These are phyloP conservation scores for Paxillus ammoniavirescens DNA, from an alignment of 768 basidiomycete genomes.

Conservation along the genomic window DNA sequence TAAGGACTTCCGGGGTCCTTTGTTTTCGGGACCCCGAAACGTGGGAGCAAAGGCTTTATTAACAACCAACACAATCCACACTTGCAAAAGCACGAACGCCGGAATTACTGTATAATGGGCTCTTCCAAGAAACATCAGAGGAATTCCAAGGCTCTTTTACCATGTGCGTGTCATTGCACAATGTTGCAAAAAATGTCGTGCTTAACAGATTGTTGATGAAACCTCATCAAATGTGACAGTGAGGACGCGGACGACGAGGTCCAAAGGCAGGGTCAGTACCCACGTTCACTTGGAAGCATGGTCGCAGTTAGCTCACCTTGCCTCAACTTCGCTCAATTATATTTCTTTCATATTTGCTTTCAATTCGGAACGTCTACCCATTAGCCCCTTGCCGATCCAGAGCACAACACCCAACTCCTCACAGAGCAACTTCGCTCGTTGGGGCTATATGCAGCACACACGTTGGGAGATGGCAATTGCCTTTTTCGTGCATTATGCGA, in stretches of 20 bases:
- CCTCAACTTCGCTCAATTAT: slow-evolving; percentile 13
- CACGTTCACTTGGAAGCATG: slow-evolving; percentile 22
- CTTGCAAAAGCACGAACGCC: slow-evolving; percentile 18
- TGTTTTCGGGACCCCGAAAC: slow-evolving; percentile 31
- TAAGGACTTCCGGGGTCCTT: slow-evolving; percentile 24
- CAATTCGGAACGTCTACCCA: neutral
- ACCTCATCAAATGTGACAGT: slow-evolving; percentile 33
- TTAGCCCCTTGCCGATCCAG: slow-evolving; percentile 55
- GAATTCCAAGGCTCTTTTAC: slow-evolving; percentile 34
- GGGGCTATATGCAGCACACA: slow-evolving; percentile 85
- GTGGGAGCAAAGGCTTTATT: slow-evolving; percentile 31
- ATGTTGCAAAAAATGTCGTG: slow-evolving; percentile 27
- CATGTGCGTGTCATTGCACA: slow-evolving; percentile 38
- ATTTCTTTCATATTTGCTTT: neutral
- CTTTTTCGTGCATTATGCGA: slow-evolving; percentile 89
- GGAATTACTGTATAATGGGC: slow-evolving; percentile 37
- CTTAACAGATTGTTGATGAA: slow-evolving; percentile 23
- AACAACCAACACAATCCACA: slow-evolving; percentile 37
- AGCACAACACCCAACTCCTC: slow-evolving; percentile 63
- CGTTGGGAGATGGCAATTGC: slow-evolving; percentile 90
- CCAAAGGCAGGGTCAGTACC: slow-evolving; percentile 53
- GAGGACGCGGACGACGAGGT: slow-evolving; percentile 58
- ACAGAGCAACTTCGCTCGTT: slow-evolving; percentile 70
- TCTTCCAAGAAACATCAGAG: slow-evolving; percentile 40
- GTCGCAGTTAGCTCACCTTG: slow-evolving; percentile 15